Conservation (phyloP, 306 rosid genomes). For the Arachis stenosperma region DNA sequence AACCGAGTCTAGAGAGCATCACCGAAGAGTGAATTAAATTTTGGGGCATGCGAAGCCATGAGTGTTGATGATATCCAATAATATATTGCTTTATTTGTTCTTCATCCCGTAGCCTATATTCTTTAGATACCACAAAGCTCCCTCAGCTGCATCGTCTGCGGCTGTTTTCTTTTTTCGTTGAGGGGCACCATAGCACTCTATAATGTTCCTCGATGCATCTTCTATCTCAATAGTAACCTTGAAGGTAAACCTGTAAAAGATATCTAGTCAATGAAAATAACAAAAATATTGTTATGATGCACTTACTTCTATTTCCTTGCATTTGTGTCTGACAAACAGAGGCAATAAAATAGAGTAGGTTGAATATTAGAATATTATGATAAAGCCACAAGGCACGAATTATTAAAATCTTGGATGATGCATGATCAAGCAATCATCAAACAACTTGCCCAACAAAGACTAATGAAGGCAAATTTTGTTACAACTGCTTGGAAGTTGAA, state of each 20-base stretch:
- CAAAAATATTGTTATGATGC: background rate
- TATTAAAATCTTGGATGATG: background rate
- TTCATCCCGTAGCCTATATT: no score
- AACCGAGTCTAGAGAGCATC: conserved; percentile 63
- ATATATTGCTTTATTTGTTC: no score
- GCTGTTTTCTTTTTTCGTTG: background rate
- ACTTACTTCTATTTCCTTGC: conserved; percentile 12
- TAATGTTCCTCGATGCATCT: conserved; percentile 29
- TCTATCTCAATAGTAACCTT: conserved; percentile 54
- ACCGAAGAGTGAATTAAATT: conserved; percentile 51
- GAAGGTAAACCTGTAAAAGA: conserved; percentile 62
- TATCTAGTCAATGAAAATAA: conserved; percentile 10
- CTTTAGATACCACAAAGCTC: no score
- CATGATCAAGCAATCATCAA: background rate
- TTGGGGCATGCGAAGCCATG: no score
- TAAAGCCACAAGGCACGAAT: background rate
- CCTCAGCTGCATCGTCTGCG: no score
- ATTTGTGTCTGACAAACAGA: background rate
- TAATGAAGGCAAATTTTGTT: background rate
- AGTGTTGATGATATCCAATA: no score
- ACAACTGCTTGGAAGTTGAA: no score
- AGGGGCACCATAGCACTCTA: conserved; percentile 70
- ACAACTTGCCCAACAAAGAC: conserved; percentile 8
- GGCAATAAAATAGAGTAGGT: conserved; percentile 3
- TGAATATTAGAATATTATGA: background rate